These are phyloP conservation scores for Rossbeevera mucosa DNA, from an alignment of 768 basidiomycete species.

Conservation along the genomic window DNA sequence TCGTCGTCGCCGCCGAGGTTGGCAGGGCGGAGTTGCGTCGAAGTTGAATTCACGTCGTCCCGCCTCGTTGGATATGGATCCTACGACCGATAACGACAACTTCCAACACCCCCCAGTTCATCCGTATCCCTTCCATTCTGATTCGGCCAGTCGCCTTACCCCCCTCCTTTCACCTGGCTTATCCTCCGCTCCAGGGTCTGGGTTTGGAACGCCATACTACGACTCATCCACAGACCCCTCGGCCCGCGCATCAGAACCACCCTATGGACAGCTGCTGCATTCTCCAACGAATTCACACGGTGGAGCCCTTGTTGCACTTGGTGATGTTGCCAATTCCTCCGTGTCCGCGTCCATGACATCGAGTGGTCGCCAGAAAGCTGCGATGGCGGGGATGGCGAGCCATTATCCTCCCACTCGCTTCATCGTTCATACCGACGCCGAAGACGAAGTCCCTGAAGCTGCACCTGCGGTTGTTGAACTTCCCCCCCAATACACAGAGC, in stretches of 20 bases:
- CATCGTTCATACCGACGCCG: slow-evolving; percentile 65
- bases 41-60: slow-evolving; percentile 29
- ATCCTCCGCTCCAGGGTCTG: background rate
- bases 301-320: slow-evolving; percentile 16
- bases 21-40: slow-evolving; percentile 29
- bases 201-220: background rate
- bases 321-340: slow-evolving; percentile 20
- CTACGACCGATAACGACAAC: slow-evolving; percentile 11
- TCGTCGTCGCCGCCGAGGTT: slow-evolving; percentile 19
- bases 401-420: slow-evolving; percentile 48
- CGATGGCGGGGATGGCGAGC: slow-evolving; percentile 42
- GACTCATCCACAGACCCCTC: slow-evolving; percentile 10
- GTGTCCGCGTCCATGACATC: slow-evolving; percentile 33
- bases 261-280: slow-evolving; percentile 7
- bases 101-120: slow-evolving; percentile 34
- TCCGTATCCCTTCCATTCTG: slow-evolving; percentile 30
- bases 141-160: slow-evolving; percentile 15
- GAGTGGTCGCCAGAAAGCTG: slow-evolving; percentile 48
- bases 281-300: slow-evolving; percentile 19
- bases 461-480: slow-evolving; percentile 61
- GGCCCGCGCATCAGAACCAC: slow-evolving; percentile 3
- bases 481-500: slow-evolving; percentile 68
- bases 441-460: slow-evolving; percentile 46
- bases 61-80: slow-evolving; percentile 38
- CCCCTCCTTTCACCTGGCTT: slow-evolving; percentile 10